Evolutionary conservation across 2,329 filamentous ascomycete genomes (phyloP).

Genomic region (Ascochyta clinopodiicola): DNA sequence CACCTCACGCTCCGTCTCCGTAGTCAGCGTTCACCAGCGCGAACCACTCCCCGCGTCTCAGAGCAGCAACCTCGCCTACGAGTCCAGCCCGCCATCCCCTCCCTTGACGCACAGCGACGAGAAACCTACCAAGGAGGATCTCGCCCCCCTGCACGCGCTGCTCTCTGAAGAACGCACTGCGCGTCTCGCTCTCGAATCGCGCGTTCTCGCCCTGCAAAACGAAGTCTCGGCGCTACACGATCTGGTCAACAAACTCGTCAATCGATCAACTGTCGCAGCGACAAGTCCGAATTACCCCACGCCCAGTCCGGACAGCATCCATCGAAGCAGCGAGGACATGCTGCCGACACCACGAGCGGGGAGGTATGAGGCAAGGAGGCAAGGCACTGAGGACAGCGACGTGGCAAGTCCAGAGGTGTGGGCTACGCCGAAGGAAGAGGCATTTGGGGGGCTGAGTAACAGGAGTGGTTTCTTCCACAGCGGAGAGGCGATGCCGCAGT

Average conservation of each 20-base stretch:
- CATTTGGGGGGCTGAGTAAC: constrained; percentile 12
- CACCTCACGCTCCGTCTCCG: constrained; percentile 26
- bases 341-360: constrained; percentile 37
- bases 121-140: constrained; percentile 8
- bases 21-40: constrained; percentile 18
- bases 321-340: constrained; percentile 24
- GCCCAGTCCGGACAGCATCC: constrained; percentile 40
- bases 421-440: constrained; percentile 49
- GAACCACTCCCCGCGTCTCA: neutral
- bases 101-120: constrained; percentile 10
- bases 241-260: constrained; percentile 37
- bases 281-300: constrained; percentile 40
- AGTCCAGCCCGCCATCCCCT: constrained; percentile 10
- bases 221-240: constrained; percentile 42
- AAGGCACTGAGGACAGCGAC: constrained; percentile 20
- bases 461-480: constrained; percentile 32
- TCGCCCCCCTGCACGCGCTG: constrained; percentile 31
- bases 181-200: constrained; percentile 43
- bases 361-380: constrained; percentile 3
- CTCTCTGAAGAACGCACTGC: constrained; percentile 42
- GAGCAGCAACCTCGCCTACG: constrained; percentile 9
- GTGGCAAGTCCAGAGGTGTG: constrained; percentile 42
- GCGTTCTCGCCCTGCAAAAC: constrained; percentile 39
- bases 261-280: constrained; percentile 9
- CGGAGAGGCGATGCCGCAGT: neutral